Conservation (phyloP, 2,329 filamentous ascomycete genomes). For the Claviceps sp. region DNA sequence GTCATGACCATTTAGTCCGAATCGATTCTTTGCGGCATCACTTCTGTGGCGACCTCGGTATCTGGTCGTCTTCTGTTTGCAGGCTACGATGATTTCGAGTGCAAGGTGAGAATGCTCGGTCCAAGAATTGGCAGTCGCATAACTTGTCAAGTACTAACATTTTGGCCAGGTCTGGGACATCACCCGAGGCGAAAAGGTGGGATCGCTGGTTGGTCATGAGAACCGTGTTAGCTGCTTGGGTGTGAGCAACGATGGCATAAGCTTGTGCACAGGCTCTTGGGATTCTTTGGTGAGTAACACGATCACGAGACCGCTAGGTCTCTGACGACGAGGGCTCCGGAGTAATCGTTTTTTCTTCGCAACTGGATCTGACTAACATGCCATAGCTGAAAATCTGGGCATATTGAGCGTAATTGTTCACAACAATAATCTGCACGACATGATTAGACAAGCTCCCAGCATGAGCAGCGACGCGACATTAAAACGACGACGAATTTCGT, state of each 20-base stretch:
- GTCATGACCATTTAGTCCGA: slow-evolving; percentile 52
- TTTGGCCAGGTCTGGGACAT: slow-evolving; percentile 84
- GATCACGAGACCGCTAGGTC: background rate
- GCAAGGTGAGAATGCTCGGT: slow-evolving; percentile 57
- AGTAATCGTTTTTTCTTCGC: too few species aligned
- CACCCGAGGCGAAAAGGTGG: slow-evolving; percentile 90
- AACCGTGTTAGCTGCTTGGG: slow-evolving; percentile 98
- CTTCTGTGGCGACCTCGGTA: slow-evolving; percentile 93
- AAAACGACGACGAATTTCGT: slow-evolving; percentile 16
- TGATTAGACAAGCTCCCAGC: slow-evolving; percentile 17
- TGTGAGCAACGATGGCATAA: slow-evolving; percentile 98
- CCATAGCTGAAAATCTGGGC: slow-evolving; percentile 75
- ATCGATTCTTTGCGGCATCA: slow-evolving; percentile 94
- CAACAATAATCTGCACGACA: slow-evolving; percentile 12
- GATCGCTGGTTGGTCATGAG: slow-evolving; percentile 91
- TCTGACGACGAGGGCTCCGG: too few species aligned
- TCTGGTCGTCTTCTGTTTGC: slow-evolving; percentile 91
- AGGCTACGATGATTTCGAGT: slow-evolving; percentile 97
- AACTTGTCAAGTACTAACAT: slow-evolving; percentile 5
- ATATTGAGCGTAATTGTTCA: slow-evolving; percentile 38
- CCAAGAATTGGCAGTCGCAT: background rate
- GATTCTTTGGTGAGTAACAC: slow-evolving; percentile 75
- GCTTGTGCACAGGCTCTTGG: slow-evolving; percentile 98
- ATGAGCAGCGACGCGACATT: slow-evolving; percentile 17
- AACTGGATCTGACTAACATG: slow-evolving; percentile 4